Evolutionary conservation across 805 yeast genomes (phyloP), one percentile per base, ranked within the genome.

Genomic region (Saturnispora serradocipensis): DNA sequence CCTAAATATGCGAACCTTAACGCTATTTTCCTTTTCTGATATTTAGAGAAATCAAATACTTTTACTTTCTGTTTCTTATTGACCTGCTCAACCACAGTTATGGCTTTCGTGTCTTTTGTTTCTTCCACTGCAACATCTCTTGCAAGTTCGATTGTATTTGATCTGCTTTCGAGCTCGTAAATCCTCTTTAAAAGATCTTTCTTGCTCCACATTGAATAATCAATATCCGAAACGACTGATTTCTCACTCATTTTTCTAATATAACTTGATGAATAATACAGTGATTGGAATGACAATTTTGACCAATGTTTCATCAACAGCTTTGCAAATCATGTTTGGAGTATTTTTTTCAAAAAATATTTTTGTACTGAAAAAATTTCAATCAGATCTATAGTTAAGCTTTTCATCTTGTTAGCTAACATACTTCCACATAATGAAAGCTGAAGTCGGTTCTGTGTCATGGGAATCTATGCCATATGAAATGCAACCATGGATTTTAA

Each of bases 1-100:
- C 99, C 99, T 46, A 87, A 62, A 65, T 93, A 93, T 0, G 96
- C 85, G 68, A 93, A 93, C 55, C 78, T 72, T 30, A 93, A 61
- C 0, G 96, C 98, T 13, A 93, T 76, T 54, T 78, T 79, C 51
- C 99, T 72, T 1, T 80, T 79, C 10, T 71, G 57, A 60, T 78
- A 78, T 55, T 80, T 82, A 15, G 80, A 69, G 58, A 85, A 86
- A 59, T 87, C 91, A 63, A 89, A 80, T 22, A 59, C 65, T 64
- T 71, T 78, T 58, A 62, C 69, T 50, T 63, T 70, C 54, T 63
- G 46, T 11, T 24, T 43, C n/a, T 44, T 52, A 11, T 13, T 11
- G 5, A 40, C 42, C 34, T 18, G 30, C 28, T 24, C 42, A 22
- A 38, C 53, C 9, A 34, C 46, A 25, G 43, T n/a, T 3, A n/a